These are phyloP conservation scores for Inonotus obliquus DNA, from an alignment of 1,284 basidiomycete species.

Conservation along the genomic window DNA sequence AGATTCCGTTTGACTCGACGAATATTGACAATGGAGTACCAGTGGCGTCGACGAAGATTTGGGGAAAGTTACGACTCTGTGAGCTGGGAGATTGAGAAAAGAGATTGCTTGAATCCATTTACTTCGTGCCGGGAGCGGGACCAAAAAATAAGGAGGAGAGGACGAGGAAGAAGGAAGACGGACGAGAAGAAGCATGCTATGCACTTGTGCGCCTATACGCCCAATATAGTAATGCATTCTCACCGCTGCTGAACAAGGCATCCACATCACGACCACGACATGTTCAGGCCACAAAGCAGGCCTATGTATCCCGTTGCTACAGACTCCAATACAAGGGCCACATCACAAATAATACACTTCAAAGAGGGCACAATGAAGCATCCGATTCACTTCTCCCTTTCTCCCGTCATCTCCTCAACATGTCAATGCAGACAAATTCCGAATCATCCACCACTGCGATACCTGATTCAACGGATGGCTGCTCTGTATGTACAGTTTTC, in stretches of 20 bases:
- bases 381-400: not conserved
- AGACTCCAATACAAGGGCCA: not conserved
- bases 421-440: not conserved
- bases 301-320: too few relatives aligned
- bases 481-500: not conserved
- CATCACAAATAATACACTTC: not conserved
- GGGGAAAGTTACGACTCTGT: not conserved
- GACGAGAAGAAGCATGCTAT: not conserved
- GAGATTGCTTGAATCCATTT: not conserved
- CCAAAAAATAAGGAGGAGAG: not conserved
- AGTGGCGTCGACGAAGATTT: constrained; percentile 20
- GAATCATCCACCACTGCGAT: not conserved
- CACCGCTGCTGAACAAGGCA: not conserved
- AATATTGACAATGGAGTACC: constrained; percentile 35
- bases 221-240: not conserved
- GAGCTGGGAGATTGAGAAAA: constrained; percentile 3
- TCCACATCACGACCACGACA: not conserved
- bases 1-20: constrained; percentile 47
- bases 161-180: not conserved
- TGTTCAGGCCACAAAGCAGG: not conserved
- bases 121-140: not conserved
- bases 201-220: not conserved
- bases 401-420: not conserved
- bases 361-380: not conserved
- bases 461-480: not conserved